phyloP scores from a whole-genome alignment of 306 rosid species.

The Cajanus cajan region DNA sequence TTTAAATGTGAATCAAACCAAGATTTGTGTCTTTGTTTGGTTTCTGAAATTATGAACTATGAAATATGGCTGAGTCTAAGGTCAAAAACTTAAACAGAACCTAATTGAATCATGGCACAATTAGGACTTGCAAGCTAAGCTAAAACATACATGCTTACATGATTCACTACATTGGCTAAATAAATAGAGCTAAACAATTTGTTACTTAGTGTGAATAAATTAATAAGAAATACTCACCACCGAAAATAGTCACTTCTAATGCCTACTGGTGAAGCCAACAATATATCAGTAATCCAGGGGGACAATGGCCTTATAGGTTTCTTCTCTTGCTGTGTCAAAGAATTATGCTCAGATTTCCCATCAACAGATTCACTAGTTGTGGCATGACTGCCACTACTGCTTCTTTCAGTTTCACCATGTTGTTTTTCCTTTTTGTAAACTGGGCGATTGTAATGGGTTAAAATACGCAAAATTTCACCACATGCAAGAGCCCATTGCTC shows the following conservation, averaged over 20 bases:
- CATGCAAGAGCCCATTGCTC: constrained; percentile 99
- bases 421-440: constrained; percentile 71
- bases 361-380: constrained; percentile 65
- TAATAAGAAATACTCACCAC: constrained; percentile 61
- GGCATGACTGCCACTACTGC: constrained; percentile 81
- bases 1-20: background rate
- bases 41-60: background rate
- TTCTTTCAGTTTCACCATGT: constrained; percentile 69
- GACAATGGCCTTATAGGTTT: constrained; percentile 88
- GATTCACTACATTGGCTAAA: background rate
- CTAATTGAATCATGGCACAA: background rate
- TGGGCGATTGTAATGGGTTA: constrained; percentile 98
- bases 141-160: background rate
- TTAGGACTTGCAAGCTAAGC: background rate
- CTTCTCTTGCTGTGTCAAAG: constrained; percentile 68
- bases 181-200: background rate
- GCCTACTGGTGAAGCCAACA: constrained; percentile 90
- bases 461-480: constrained; percentile 89
- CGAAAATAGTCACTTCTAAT: constrained; percentile 96
- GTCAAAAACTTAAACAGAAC: background rate
- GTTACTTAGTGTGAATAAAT: background rate
- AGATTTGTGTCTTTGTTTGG: background rate
- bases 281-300: constrained; percentile 93
- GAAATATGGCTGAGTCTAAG: background rate
- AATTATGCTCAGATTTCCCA: constrained; percentile 49